Base-by-base conservation (phyloP, 306 rosid genomes). In the Pyrus communis region DNA sequence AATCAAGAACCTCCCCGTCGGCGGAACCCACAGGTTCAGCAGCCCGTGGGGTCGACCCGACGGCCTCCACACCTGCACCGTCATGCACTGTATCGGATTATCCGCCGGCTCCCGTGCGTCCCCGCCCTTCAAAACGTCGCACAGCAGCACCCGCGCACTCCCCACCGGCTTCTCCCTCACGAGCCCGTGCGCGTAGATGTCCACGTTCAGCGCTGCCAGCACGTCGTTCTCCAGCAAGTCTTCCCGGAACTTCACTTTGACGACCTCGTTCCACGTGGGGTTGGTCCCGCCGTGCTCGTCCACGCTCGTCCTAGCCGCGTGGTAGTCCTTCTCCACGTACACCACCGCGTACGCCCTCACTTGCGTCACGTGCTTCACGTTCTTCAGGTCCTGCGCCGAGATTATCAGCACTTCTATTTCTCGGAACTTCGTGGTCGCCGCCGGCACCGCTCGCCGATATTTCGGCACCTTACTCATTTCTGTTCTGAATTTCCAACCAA, bases 321-420 rank as follows among this genome's bases (percentile, higher is more conserved):
- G 77, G 25, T 7, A 2, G 38, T 57, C 77, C 55, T 70, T 81
- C 25, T 76, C 64, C 21, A 81, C 66, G 66, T 76, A 64, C 70
- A 81, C 81, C 70, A 52, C 64, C 21, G 78, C 81, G 46, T 76
- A 76, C 6, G 81, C 17, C 40, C 64, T 81, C 74, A 76, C 67
- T 11, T 71, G 78, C 46, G 77, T 65, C 43, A 76, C 68, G 81
- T 70, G 84, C 81, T 81, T 81, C 69, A 71, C 74, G 63, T 81
- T 58, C 58, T 81, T 76, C 22, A 81, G 81, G 57, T 59, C 69
- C 15, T 70, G 73, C n/a, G 78, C 78, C 2, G 78, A 81, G 80
- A 81, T 76, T 76, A 81, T 81, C 13, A 76, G 78, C 23, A 71
- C 74, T 10, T 81, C 84, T 71, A 75, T 75, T 76, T 75, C 84